These are phyloP conservation scores for Microbotryomycetes sp. DNA, from an alignment of 1,284 basidiomycete species.

Conservation along the genomic window DNA sequence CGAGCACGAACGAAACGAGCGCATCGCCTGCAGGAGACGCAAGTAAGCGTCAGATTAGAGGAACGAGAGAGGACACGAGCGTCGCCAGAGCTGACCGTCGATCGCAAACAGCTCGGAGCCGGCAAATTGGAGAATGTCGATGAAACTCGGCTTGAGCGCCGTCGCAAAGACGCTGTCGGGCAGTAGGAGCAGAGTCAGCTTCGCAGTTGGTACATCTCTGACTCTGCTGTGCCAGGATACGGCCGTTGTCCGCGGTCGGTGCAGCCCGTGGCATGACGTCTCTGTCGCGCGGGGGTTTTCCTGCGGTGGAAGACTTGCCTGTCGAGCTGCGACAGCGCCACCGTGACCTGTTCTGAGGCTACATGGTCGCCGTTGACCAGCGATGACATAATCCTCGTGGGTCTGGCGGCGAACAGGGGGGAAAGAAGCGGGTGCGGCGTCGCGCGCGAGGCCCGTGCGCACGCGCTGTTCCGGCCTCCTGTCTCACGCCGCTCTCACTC, in stretches of 20 bases:
- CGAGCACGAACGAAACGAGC: slow-evolving; percentile 52
- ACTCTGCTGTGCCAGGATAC: too few species aligned
- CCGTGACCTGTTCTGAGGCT: neutral
- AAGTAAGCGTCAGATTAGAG: neutral
- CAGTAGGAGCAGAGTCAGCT: too few species aligned
- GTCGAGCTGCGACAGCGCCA: neutral
- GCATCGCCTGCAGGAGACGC: slow-evolving; percentile 50
- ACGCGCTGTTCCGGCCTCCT: too few species aligned
- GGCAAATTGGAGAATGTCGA: neutral
- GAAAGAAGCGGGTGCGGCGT: neutral
- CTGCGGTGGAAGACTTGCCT: neutral
- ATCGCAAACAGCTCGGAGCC: neutral
- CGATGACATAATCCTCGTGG: neutral
- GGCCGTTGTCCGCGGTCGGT: too few species aligned
- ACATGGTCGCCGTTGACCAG: neutral
- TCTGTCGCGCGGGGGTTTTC: too few species aligned
- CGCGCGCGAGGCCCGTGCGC: too few species aligned
- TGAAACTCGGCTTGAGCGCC: neutral
- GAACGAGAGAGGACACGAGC: neutral
- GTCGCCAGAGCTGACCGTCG: neutral
- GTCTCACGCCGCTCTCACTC: neutral
- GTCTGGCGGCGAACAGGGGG: too few species aligned
- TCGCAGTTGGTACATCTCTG: too few species aligned
- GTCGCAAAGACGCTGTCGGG: neutral
- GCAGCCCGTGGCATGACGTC: too few species aligned